These are phyloP conservation scores for Globisporangium polare DNA, from an alignment of 352 stramenopile genomes.

Conservation along the genomic window DNA sequence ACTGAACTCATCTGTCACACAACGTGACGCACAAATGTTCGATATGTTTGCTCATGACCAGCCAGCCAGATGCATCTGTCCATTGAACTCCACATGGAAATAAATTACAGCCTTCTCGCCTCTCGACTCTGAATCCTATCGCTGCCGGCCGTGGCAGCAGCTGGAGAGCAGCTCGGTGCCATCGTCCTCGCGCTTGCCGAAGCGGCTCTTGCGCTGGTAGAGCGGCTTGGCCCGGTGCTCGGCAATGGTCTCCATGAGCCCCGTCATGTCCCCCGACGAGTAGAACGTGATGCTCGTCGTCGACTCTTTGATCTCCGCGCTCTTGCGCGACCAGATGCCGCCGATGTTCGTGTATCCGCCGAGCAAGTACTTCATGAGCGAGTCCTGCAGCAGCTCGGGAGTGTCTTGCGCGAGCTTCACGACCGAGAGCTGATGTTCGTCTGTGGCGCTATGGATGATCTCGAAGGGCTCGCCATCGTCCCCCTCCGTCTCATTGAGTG, in stretches of 20 bases:
- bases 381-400: slow-evolving; percentile 15
- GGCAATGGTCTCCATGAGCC: slow-evolving; percentile 22
- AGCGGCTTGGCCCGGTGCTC: slow-evolving; percentile 13
- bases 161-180: background rate
- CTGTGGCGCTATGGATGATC: slow-evolving; percentile 25
- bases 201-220: slow-evolving; percentile 24
- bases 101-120: background rate
- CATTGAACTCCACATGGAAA: background rate
- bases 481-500: background rate
- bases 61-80: background rate
- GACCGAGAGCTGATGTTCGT: slow-evolving; percentile 25
- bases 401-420: slow-evolving; percentile 30
- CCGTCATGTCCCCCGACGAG: slow-evolving; percentile 27
- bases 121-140: too few relatives aligned
- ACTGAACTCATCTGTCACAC: slow-evolving; percentile 2
- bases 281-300: slow-evolving; percentile 25
- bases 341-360: slow-evolving; percentile 19
- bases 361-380: slow-evolving; percentile 26
- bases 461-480: slow-evolving; percentile 19
- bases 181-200: slow-evolving; percentile 9
- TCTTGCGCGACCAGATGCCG: slow-evolving; percentile 17
- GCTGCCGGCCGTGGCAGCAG: slow-evolving; percentile 1
- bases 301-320: slow-evolving; percentile 5
- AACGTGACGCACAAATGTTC: background rate
- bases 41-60: background rate